Evolutionary conservation across 2,329 filamentous ascomycete species (phyloP).

Genomic region (Arthrobotrys iridis): DNA sequence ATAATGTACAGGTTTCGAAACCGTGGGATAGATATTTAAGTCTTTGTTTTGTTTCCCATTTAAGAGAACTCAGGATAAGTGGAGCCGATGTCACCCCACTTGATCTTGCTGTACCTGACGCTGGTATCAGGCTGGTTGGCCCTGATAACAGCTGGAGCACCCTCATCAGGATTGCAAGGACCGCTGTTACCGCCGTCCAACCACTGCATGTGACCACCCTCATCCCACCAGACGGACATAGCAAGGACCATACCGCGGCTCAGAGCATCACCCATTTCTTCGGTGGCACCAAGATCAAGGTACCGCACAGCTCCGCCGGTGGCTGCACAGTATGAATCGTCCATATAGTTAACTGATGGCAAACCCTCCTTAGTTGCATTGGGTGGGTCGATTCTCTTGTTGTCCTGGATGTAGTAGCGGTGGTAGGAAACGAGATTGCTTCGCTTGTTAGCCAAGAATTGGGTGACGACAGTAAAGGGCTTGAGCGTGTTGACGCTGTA

Average conservation of each 20-base stretch:
- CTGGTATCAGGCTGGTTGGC: conserved; percentile 65
- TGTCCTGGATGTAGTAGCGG: conserved; percentile 66
- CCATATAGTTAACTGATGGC: conserved; percentile 61
- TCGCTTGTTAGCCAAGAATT: conserved; percentile 63
- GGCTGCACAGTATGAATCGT: conserved; percentile 61
- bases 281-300: conserved; percentile 62
- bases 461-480: conserved; percentile 66
- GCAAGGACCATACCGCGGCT: conserved; percentile 67
- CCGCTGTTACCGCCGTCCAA: conserved; percentile 66
- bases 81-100: conserved; percentile 70
- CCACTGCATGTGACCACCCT: conserved; percentile 69
- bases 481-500: conserved; percentile 62
- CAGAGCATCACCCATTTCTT: conserved; percentile 65
- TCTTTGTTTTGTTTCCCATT: background rate
- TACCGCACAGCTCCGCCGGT: conserved; percentile 59
- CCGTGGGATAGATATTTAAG: background rate
- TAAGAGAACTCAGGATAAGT: conserved; percentile 61
- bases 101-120: conserved; percentile 69
- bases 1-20: conserved; percentile 6
- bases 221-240: conserved; percentile 69
- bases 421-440: conserved; percentile 64
- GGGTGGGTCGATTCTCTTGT: conserved; percentile 63
- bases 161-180: conserved; percentile 68
- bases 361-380: conserved; percentile 64
- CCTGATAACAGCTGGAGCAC: conserved; percentile 66